Evolutionary conservation across 1,284 basidiomycete genomes (phyloP).

Genomic region (Cutaneotrichosporon sp.): DNA sequence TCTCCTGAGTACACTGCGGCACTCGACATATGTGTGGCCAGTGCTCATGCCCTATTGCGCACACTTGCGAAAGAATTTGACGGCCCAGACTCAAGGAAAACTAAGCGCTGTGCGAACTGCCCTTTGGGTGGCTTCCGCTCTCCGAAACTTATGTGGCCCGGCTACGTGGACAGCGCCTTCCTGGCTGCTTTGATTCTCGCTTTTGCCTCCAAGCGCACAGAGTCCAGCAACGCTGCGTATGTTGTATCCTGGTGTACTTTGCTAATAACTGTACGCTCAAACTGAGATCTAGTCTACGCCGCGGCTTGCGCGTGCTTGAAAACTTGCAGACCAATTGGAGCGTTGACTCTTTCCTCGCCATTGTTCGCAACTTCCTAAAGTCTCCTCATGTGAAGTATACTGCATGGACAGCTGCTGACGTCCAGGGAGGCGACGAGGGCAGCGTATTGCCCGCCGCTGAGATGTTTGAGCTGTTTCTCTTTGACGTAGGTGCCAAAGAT

Average conservation of each 20-base stretch:
- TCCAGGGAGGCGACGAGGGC: neutral
- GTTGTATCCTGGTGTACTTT: neutral
- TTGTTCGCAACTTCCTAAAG: conserved; percentile 6
- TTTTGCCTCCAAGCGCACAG: conserved; percentile 15
- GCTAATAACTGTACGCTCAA: neutral
- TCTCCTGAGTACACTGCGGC: conserved; percentile 18
- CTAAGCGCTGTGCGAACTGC: neutral
- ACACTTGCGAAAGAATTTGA: conserved; percentile 4
- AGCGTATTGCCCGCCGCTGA: neutral
- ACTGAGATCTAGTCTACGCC: conserved; percentile 1
- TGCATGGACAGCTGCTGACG: neutral
- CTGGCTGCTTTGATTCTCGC: conserved; percentile 23
- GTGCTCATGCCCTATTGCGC: conserved; percentile 17
- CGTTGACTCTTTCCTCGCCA: conserved; percentile 10
- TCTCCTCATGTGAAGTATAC: neutral
- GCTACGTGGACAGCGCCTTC: conserved; percentile 28
- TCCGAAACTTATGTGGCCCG: conserved; percentile 19
- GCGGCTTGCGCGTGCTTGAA: conserved; percentile 4
- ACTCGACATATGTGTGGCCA: conserved; percentile 19
- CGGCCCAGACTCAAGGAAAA: neutral
- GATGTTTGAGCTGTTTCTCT: conserved; percentile 12
- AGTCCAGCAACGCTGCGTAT: neutral
- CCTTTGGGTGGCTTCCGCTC: neutral
- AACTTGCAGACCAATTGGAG: conserved; percentile 9
- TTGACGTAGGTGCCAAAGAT: conserved; percentile 16